A percentile compares a stretch with the other conserved stretches of the same genome.
Conservation (phyloP, 805 yeast species). For the Lipomyces sp. region DNA sequence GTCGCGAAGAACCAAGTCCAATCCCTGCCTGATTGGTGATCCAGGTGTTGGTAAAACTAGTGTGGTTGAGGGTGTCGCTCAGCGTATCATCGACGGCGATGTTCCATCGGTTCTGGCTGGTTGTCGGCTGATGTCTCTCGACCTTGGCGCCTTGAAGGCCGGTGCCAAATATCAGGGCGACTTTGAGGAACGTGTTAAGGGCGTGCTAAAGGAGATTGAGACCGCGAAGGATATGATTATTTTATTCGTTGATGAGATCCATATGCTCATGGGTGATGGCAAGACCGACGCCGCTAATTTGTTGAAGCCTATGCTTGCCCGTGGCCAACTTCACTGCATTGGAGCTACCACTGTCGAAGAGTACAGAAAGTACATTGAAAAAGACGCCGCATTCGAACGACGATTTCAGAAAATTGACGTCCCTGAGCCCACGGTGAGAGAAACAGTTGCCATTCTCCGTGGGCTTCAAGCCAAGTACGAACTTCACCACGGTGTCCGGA, state of each 20-base stretch:
- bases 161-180: slow-evolving; percentile 99
- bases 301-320: slow-evolving; percentile 94
- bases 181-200: slow-evolving; percentile 96
- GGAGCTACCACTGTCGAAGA: slow-evolving; percentile 98
- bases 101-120: slow-evolving; percentile 86
- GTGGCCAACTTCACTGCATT: slow-evolving; percentile 94
- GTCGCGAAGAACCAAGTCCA: slow-evolving; percentile 96
- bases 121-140: slow-evolving; percentile 83
- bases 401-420: slow-evolving; percentile 98
- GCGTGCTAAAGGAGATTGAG: slow-evolving; percentile 90
- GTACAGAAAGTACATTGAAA: slow-evolving; percentile 88
- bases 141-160: slow-evolving; percentile 94
- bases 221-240: slow-evolving; percentile 78
- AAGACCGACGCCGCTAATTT: slow-evolving; percentile 96
- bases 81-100: slow-evolving; percentile 92
- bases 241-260: slow-evolving; percentile 95
- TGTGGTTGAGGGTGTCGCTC: slow-evolving; percentile 98
- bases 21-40: slow-evolving; percentile 96
- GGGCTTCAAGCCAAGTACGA: slow-evolving; percentile 95
- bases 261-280: slow-evolving; percentile 99
- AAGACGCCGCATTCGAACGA: slow-evolving; percentile 98
- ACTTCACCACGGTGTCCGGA: slow-evolving; percentile 96
- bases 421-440: slow-evolving; percentile 87
- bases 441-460: slow-evolving; percentile 93
- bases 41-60: slow-evolving; percentile 99